Percentiles rank a stretch among this genome's conserved stretches.
These are phyloP conservation scores for Neurospora sublineolata DNA, from an alignment of 495 filamentous ascomycete genomes.

Conservation along the genomic window DNA sequence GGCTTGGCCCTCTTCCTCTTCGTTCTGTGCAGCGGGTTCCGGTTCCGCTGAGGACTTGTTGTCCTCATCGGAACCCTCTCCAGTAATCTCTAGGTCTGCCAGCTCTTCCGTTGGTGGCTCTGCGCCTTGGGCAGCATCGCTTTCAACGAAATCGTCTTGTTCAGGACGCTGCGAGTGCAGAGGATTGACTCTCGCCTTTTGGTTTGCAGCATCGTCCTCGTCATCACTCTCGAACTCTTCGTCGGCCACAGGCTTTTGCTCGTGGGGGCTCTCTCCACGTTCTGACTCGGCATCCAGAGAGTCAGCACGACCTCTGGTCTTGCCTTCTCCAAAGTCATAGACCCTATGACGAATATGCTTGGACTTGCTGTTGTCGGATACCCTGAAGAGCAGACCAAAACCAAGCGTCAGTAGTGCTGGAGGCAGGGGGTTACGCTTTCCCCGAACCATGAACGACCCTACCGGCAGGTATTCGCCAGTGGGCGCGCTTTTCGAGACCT, in stretches of 20 bases:
- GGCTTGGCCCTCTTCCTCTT: slow-evolving; percentile 9
- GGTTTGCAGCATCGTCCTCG: slow-evolving; percentile 24
- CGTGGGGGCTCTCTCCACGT: not conserved
- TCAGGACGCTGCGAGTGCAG: slow-evolving; percentile 27
- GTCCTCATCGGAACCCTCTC: slow-evolving; percentile 1
- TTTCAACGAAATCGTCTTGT: slow-evolving; percentile 18
- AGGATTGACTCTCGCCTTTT: slow-evolving; percentile 28
- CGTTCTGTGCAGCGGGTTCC: slow-evolving; percentile 1
- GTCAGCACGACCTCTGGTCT: not conserved
- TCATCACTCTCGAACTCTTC: slow-evolving; percentile 25
- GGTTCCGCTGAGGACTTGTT: not conserved
- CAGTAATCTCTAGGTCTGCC: slow-evolving; percentile 9
- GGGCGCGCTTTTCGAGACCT: slow-evolving; percentile 72
- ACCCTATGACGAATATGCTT: slow-evolving; percentile 67
- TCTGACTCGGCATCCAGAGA: not conserved
- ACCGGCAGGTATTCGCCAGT: slow-evolving; percentile 67
- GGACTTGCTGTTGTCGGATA: slow-evolving; percentile 78
- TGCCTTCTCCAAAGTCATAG: slow-evolving; percentile 28
- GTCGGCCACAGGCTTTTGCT: slow-evolving; percentile 8
- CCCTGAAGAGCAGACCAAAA: slow-evolving; percentile 73
- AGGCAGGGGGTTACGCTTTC: slow-evolving; percentile 81
- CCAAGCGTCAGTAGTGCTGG: slow-evolving; percentile 81
- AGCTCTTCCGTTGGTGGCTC: slow-evolving; percentile 19
- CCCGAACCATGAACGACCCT: slow-evolving; percentile 64
- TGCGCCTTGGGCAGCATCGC: not conserved